Evolutionary conservation across 2,329 filamentous ascomycete species (phyloP).

Genomic region (Amauroascus niger): DNA sequence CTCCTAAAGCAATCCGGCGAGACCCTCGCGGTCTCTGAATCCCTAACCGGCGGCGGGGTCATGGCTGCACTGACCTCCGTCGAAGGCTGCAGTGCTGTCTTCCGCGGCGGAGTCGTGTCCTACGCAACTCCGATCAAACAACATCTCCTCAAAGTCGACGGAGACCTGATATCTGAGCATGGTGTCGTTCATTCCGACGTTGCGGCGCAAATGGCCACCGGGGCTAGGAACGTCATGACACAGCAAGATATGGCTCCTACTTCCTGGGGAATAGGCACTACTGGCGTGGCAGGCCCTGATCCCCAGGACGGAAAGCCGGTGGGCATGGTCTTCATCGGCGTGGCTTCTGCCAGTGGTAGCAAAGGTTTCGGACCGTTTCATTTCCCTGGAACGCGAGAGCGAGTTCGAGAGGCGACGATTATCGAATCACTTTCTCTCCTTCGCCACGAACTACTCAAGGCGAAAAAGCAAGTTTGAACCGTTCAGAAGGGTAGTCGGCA

Average conservation of each 20-base stretch:
- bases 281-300: constrained; percentile 10
- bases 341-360: constrained; percentile 6
- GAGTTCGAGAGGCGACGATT: constrained; percentile 11
- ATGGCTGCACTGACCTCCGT: constrained; percentile 10
- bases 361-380: constrained; percentile 11
- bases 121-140: constrained; percentile 13
- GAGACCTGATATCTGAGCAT: constrained; percentile 9
- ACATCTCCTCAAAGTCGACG: constrained; percentile 11
- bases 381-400: constrained; percentile 7
- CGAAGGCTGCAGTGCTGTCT: constrained; percentile 11
- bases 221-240: constrained; percentile 5
- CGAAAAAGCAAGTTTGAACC: not conserved
- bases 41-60: constrained; percentile 11
- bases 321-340: constrained; percentile 12
- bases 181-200: constrained; percentile 11
- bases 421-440: constrained; percentile 10
- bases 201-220: constrained; percentile 10
- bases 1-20: constrained; percentile 9
- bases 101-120: constrained; percentile 11
- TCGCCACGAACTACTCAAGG: constrained; percentile 6
- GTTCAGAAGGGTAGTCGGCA: too few relatives aligned
- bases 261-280: constrained; percentile 11
- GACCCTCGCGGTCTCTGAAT: constrained; percentile 10
- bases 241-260: constrained; percentile 6
- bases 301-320: constrained; percentile 12